Conservation (phyloP, 148 eudicot genomes). For the Persicaria tinctoria region DNA sequence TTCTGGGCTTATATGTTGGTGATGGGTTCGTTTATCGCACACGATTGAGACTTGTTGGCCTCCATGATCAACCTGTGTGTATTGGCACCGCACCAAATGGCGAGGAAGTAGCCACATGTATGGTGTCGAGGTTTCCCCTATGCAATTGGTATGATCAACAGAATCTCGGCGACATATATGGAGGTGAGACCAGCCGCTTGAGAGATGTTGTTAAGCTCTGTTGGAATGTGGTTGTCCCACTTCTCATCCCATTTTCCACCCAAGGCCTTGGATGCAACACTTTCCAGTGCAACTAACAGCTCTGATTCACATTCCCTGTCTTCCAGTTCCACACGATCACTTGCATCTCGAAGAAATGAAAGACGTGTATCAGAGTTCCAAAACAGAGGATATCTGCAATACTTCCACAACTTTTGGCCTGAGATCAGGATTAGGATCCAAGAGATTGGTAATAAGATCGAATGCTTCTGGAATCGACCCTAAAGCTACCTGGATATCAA, state of each 20-base stretch:
- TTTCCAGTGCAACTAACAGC: slow-evolving; percentile 60
- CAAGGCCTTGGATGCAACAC: slow-evolving; percentile 48
- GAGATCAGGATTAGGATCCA: slow-evolving; percentile 58
- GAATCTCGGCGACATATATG: no score
- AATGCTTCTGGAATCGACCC: slow-evolving; percentile 60
- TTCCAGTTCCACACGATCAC: slow-evolving; percentile 92
- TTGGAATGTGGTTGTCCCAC: slow-evolving; percentile 63
- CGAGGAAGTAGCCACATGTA: no score
- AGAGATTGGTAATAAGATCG: slow-evolving; percentile 55
- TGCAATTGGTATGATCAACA: no score
- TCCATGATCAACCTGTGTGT: no score
- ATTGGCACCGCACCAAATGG: no score
- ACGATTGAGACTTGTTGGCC: no score
- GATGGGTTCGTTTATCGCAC: no score
- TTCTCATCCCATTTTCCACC: slow-evolving; percentile 80
- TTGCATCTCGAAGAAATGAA: slow-evolving; percentile 80
- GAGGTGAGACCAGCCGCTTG: no score
- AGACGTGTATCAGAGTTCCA: slow-evolving; percentile 76
- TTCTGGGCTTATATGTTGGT: no score
- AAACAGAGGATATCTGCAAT: slow-evolving; percentile 76
- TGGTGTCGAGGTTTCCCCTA: no score
- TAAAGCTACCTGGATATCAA: slow-evolving; percentile 76
- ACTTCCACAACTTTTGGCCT: slow-evolving; percentile 84
- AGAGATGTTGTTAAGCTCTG: no score
- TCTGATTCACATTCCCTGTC: slow-evolving; percentile 54